Conservation (phyloP, 2,329 filamentous ascomycete genomes). For the Penicillium sp. region DNA sequence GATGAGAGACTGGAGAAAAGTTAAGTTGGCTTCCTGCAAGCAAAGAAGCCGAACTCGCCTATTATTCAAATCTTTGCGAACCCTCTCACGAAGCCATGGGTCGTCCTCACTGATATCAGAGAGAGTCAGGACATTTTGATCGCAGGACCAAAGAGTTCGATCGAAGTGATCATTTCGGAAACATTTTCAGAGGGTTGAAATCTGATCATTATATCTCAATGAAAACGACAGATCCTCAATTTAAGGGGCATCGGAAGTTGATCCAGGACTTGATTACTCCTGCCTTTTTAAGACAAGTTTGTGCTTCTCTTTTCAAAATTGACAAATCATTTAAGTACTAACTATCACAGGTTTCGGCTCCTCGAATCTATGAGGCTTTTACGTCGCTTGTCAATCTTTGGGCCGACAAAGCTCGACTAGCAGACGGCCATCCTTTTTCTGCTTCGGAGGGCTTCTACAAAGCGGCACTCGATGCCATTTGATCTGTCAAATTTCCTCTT, state of each 20-base stretch:
- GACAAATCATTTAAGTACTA: not conserved
- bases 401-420: conserved; percentile 30
- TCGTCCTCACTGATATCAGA: conserved; percentile 38
- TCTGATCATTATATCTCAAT: not conserved
- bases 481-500: not conserved
- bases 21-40: not conserved
- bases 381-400: conserved; percentile 28
- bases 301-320: too few species aligned
- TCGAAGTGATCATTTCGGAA: conserved; percentile 1
- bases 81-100: conserved; percentile 40
- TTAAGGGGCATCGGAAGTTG: conserved; percentile 22
- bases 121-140: conserved; percentile 21
- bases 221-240: not conserved
- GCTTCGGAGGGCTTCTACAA: conserved; percentile 37
- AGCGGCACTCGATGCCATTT: conserved; percentile 40
- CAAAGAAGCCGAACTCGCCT: not conserved
- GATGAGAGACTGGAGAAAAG: not conserved
- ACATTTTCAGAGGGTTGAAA: not conserved
- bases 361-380: conserved; percentile 15
- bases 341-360: not conserved
- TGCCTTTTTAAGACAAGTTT: conserved; percentile 21
- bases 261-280: conserved; percentile 28
- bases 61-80: not conserved
- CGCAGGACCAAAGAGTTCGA: conserved; percentile 21
- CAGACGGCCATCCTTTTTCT: conserved; percentile 33